Evolutionary conservation across 2,329 filamentous ascomycete genomes (phyloP), one percentile per base, ranked within the genome.

Genomic region (Dactylellina parvicollis): DNA sequence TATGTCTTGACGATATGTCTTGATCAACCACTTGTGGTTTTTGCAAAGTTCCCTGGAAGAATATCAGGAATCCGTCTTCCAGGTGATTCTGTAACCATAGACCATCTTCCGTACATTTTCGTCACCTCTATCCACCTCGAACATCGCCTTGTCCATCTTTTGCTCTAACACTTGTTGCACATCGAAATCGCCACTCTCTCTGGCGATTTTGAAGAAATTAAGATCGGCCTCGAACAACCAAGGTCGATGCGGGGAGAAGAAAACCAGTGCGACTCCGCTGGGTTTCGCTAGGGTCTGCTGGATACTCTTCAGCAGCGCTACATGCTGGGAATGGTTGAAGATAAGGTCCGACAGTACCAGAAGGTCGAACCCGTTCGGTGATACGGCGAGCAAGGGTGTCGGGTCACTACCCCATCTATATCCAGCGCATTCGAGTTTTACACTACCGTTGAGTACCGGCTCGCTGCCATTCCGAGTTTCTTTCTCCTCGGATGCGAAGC

Each of bases 191-290:
- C 92, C 92, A 52, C 83, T 85, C 56, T 86, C 86, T 70, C 86
- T 84, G 3, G 89, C 91, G 66, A 92, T 79, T 52, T 92, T 90
- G 79, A 97, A 97, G 82, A 97, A 97, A 2, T 86, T 86, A 79
- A 96, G 84, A 78, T 96, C 95, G 80, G 92, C 90, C 75, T 92
- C 86, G 77, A 90, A 84, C 79, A 97, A 83, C 93, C 93, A 97
- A 1, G 94, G 93, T 75, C 95, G 85, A 81, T 98, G 96, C 18
- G 92, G 93, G 0, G 93, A 96, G 82, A 97, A 98, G 80, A 97
- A 96, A 5, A 97, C 92, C 77, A 93, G 86, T 1, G 92, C 92
- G 60, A 89, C 87, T 1, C 83, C 82, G 2, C 80, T 77, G 2
- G 82, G 80, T 74, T 82, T 84, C 76, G 85, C 86, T 77, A 97